These are phyloP conservation scores for Phytophthora megakarya DNA, from an alignment of 352 stramenopile species.

Conservation along the genomic window DNA sequence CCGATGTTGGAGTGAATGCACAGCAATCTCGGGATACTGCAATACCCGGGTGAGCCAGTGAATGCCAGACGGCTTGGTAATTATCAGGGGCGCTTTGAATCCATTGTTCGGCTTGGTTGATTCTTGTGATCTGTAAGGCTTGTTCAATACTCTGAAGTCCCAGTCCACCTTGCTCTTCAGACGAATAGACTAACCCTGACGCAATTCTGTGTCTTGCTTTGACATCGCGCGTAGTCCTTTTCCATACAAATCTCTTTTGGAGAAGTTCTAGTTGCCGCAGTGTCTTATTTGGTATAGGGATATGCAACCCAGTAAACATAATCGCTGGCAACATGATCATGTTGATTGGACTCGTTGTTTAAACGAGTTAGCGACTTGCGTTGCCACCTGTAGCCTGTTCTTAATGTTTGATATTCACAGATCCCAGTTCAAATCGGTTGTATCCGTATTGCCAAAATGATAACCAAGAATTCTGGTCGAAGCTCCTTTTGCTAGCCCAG, in stretches of 20 bases:
- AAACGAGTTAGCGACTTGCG: neutral
- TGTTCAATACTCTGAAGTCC: too few species aligned
- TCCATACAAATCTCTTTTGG: conserved; percentile 18
- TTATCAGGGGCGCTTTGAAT: too few species aligned
- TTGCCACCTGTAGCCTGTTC: neutral
- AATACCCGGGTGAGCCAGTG: too few species aligned
- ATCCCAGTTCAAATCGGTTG: neutral
- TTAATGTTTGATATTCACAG: neutral
- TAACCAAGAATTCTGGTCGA: neutral
- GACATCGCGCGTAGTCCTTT: neutral
- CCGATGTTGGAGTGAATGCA: too few species aligned
- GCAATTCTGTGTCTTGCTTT: neutral
- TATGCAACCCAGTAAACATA: conserved; percentile 9
- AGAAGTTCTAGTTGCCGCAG: neutral
- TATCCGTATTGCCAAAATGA: neutral
- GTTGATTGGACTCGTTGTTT: conserved; percentile 12
- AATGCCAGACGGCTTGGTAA: too few species aligned
- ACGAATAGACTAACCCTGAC: too few species aligned
- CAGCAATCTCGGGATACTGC: too few species aligned
- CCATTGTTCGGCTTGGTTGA: too few species aligned
- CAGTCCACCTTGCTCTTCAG: too few species aligned
- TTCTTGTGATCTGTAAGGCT: too few species aligned
- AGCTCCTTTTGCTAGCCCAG: neutral
- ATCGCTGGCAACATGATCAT: conserved; percentile 1
- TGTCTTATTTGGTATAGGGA: neutral